Percentiles rank a stretch among this genome's conserved stretches.
Evolutionary conservation across 305 asterid genomes (phyloP).

Genomic region (Fraxinus sp.): DNA sequence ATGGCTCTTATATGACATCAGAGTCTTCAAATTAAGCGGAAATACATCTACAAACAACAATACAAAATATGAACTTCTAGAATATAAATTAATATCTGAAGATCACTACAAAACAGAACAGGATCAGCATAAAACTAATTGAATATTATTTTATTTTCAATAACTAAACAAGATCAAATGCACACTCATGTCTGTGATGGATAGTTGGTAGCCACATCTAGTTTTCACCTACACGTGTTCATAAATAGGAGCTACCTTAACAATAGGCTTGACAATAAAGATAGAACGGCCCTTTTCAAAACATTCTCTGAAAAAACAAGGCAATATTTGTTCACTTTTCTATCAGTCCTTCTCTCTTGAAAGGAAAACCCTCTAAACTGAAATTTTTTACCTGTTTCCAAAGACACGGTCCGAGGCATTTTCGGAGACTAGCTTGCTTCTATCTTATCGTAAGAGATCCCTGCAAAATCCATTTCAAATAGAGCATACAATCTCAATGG

Average conservation of each 20-base stretch:
- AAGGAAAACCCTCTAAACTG: background rate
- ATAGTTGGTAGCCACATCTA: background rate
- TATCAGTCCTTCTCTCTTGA: background rate
- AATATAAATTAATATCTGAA: background rate
- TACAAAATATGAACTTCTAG: background rate
- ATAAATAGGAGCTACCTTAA: background rate
- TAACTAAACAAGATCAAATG: background rate
- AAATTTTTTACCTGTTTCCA: background rate
- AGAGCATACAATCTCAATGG: conserved; percentile 6
- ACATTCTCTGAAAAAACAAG: background rate
- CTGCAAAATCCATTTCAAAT: background rate
- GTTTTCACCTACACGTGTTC: background rate
- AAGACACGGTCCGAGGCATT: background rate
- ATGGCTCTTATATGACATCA: conserved; percentile 11
- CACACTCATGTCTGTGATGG: background rate
- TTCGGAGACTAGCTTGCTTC: background rate
- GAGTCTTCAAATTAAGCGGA: background rate
- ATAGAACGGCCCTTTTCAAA: background rate
- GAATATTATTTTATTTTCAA: background rate
- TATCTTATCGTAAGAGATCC: background rate
- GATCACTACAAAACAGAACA: background rate
- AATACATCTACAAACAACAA: background rate
- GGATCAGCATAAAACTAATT: background rate
- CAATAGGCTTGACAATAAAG: background rate
- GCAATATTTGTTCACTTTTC: background rate